These are phyloP conservation scores for Musa schizocarpa DNA, from an alignment of 176 grass and related monocot genomes.

Conservation along the genomic window DNA sequence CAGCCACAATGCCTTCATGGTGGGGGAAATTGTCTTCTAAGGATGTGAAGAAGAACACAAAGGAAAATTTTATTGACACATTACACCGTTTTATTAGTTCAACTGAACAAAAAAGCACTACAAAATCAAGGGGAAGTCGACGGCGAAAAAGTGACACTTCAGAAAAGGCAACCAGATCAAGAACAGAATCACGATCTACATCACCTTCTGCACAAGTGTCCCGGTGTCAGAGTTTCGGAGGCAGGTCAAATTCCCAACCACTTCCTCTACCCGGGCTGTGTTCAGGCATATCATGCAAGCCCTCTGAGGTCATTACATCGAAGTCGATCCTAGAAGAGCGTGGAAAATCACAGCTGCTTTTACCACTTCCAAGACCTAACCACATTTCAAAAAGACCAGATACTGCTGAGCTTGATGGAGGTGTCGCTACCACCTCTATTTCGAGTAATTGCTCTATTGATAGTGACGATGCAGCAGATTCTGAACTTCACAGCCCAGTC, in stretches of 20 bases:
- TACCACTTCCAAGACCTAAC: conserved; percentile 63
- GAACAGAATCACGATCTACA: conserved; percentile 67
- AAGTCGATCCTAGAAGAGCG: conserved; percentile 71
- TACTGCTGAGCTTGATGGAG: conserved; percentile 45
- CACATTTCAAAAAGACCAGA: conserved; percentile 45
- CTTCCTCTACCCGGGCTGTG: conserved; percentile 62
- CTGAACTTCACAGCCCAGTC: conserved; percentile 58
- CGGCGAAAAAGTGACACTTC: conserved; percentile 37
- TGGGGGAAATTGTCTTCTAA: conserved; percentile 84
- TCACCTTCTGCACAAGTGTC: conserved; percentile 84
- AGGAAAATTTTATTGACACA: conserved; percentile 81
- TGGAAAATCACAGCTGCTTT: conserved; percentile 56
- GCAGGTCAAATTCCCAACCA: conserved; percentile 51
- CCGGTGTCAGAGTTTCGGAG: conserved; percentile 89
- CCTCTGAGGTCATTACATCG: conserved; percentile 59
- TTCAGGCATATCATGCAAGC: conserved; percentile 32
- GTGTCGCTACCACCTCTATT: conserved; percentile 51
- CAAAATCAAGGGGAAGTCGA: conserved; percentile 50
- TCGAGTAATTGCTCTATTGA: conserved; percentile 90
- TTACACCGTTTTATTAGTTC: conserved; percentile 82
- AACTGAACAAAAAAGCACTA: conserved; percentile 66
- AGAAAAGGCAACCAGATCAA: conserved; percentile 72
- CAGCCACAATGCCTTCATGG: conserved; percentile 73
- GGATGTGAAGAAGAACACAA: conserved; percentile 84
- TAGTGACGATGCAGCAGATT: conserved; percentile 71